These are phyloP conservation scores for Tetracladium maxilliforme DNA, from an alignment of 2,329 filamentous ascomycete species.

Conservation along the genomic window DNA sequence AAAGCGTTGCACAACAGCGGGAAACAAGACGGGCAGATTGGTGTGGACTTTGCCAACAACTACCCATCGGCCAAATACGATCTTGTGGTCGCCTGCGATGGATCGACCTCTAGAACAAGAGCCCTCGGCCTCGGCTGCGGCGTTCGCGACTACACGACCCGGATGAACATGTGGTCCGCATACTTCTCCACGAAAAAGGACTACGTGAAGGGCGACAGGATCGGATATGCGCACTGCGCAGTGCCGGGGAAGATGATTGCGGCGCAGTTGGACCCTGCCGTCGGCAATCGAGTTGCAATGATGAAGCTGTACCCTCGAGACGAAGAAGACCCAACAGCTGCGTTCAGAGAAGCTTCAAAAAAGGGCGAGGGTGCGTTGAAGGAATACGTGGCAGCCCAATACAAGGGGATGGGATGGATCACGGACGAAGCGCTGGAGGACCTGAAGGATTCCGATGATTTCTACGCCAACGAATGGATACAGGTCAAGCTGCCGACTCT, in stretches of 20 bases:
- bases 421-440: conserved; percentile 18
- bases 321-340: conserved; percentile 10
- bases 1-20: conserved; percentile 16
- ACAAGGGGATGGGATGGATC: conserved; percentile 25
- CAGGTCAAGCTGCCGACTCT: conserved; percentile 22
- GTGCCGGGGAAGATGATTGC: conserved; percentile 21
- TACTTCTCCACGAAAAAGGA: conserved; percentile 24
- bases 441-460: conserved; percentile 18
- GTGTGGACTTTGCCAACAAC: conserved; percentile 23
- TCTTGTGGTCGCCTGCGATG: conserved; percentile 32
- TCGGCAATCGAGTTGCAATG: conserved; percentile 15
- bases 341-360: conserved; percentile 23
- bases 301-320: conserved; percentile 19
- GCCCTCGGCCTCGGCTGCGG: conserved; percentile 24
- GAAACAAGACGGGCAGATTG: conserved; percentile 15
- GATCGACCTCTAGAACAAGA: conserved; percentile 28
- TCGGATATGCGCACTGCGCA: conserved; percentile 20
- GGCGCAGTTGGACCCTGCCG: conserved; percentile 16
- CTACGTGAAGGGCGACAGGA: conserved; percentile 18
- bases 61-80: conserved; percentile 21
- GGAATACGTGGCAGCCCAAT: no score
- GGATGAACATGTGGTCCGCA: conserved; percentile 22
- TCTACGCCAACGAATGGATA: conserved; percentile 21
- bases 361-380: conserved; percentile 19
- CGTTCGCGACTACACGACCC: conserved; percentile 19